Percentiles rank a stretch among this genome's conserved stretches.
phyloP scores from a whole-genome alignment of 1,284 basidiomycete species.

The Ustilago lituana region DNA sequence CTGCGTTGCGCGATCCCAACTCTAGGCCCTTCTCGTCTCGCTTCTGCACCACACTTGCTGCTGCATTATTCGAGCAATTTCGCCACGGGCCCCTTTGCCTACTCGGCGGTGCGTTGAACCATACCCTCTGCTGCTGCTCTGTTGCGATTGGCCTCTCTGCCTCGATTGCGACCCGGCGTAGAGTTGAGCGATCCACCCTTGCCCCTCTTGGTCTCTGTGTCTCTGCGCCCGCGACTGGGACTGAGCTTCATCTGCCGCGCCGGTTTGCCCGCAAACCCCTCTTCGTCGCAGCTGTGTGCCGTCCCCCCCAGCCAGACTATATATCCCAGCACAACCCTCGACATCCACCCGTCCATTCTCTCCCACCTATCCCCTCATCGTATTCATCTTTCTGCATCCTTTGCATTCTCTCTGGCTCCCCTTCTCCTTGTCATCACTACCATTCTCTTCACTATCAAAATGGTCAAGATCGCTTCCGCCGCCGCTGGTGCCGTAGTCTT shows the following conservation, averaged over 20 bases:
- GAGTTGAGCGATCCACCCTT: conserved; percentile 16
- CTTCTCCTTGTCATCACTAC: conserved; percentile 5
- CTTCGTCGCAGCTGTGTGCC: background rate
- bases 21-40: conserved; percentile 19
- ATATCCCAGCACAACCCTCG: conserved; percentile 8
- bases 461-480: conserved; percentile 49
- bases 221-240: background rate
- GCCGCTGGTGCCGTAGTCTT: conserved; percentile 46
- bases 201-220: background rate
- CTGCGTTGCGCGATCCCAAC: conserved; percentile 11
- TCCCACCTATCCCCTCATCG: conserved; percentile 6
- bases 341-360: conserved; percentile 14
- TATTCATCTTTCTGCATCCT: conserved; percentile 6
- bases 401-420: conserved; percentile 1
- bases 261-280: background rate
- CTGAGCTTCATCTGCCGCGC: too few relatives aligned
- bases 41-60: conserved; percentile 12
- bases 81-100: conserved; percentile 1
- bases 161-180: background rate
- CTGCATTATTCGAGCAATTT: conserved; percentile 34
- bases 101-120: background rate
- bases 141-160: too few relatives aligned
- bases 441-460: conserved; percentile 18
- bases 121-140: too few relatives aligned
- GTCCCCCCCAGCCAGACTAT: conserved; percentile 17